phyloP scores from a whole-genome alignment of 768 basidiomycete genomes.

The Hortiboletus campestris region DNA sequence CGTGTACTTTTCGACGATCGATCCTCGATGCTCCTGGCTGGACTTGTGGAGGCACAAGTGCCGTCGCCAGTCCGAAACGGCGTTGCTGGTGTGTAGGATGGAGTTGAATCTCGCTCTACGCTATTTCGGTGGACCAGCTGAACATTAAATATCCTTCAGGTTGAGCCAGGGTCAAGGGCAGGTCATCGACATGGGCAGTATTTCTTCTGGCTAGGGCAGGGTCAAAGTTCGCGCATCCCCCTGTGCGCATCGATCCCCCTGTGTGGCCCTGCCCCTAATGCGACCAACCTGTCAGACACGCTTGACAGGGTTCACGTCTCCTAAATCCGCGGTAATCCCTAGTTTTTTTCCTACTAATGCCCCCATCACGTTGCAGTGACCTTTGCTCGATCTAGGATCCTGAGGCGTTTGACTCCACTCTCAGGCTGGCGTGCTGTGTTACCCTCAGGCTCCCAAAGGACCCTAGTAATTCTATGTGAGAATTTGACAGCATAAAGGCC shows the following conservation, averaged over 20 bases:
- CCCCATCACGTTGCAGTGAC: background rate
- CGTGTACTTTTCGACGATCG: background rate
- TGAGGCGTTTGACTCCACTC: background rate
- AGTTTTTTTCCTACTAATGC: background rate
- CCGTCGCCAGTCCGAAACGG: background rate
- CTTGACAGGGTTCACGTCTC: background rate
- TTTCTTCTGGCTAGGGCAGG: background rate
- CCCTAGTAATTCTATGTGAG: background rate
- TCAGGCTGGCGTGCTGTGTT: background rate
- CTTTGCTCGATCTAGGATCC: no score
- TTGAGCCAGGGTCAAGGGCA: slow-evolving; percentile 1
- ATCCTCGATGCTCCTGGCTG: background rate
- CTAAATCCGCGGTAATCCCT: background rate
- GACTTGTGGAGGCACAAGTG: background rate
- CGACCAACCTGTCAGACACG: background rate
- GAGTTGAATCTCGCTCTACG: background rate
- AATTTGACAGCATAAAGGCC: background rate
- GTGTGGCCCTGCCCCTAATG: background rate
- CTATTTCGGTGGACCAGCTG: background rate
- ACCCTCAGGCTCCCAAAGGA: background rate
- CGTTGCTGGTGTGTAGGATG: background rate
- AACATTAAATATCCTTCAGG: background rate
- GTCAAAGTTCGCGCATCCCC: background rate
- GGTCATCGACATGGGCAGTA: background rate
- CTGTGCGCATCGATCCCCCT: no score